A percentile compares a stretch with the other conserved stretches of the same genome.
These are phyloP conservation scores for Dendrobium catenatum DNA, from an alignment of 106 monocot species.

Conservation along the genomic window DNA sequence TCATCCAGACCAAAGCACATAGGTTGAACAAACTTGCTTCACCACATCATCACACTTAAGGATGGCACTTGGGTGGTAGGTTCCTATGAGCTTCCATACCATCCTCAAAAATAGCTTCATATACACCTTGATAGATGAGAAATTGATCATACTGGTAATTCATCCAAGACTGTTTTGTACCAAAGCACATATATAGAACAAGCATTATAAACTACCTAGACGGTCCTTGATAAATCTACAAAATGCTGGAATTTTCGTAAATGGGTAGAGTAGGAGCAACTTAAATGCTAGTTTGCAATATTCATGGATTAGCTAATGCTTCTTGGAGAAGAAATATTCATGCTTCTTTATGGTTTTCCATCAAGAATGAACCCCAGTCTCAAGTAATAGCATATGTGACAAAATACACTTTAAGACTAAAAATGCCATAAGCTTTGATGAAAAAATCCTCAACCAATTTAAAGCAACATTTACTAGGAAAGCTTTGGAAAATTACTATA, in stretches of 20 bases:
- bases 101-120: background rate
- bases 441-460: background rate
- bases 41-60: too few species aligned
- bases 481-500: background rate
- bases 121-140: background rate
- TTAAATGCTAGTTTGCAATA: too few species aligned
- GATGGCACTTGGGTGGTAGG: too few species aligned
- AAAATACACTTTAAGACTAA: background rate
- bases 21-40: too few species aligned
- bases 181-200: background rate
- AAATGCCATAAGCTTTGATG: background rate
- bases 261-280: background rate
- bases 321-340: background rate
- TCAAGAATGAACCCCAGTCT: background rate
- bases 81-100: too few species aligned
- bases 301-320: too few species aligned
- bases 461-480: background rate
- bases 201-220: background rate
- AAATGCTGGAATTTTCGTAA: background rate
- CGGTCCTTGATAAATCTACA: background rate
- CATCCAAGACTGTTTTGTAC: background rate
- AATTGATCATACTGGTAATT: background rate
- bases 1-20: too few species aligned
- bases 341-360: background rate
- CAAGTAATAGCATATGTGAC: background rate